Percentiles rank a stretch among this genome's conserved stretches.
These are phyloP conservation scores for Solanum boliviense DNA, from an alignment of 257 asterid species.

Conservation along the genomic window DNA sequence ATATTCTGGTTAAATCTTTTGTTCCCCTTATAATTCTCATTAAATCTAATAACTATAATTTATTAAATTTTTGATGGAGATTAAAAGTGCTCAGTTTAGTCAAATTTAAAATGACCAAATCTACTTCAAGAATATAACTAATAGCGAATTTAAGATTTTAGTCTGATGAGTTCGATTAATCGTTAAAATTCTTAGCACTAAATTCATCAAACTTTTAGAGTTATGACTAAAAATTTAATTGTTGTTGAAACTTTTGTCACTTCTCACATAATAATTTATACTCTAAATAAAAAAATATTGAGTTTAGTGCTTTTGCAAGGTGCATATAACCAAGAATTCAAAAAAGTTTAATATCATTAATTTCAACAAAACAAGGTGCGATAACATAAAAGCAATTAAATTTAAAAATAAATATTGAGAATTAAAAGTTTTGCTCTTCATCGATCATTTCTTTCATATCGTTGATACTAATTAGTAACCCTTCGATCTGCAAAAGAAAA, in stretches of 20 bases:
- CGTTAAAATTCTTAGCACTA: not conserved
- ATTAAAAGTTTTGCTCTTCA: not conserved
- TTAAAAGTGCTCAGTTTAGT: too few relatives aligned
- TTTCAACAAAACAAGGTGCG: not conserved
- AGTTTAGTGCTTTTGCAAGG: not conserved
- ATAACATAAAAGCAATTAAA: not conserved
- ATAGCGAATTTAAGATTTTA: too few relatives aligned
- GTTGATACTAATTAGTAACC: not conserved
- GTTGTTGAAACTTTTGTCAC: not conserved
- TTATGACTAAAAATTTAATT: not conserved
- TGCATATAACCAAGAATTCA: not conserved
- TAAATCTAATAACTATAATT: too few relatives aligned
- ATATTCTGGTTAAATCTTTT: not conserved
- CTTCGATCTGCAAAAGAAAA: not conserved
- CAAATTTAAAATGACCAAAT: not conserved
- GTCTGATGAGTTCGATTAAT: not conserved
- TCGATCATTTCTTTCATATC: not conserved
- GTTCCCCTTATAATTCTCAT: not conserved
- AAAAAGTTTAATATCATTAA: not conserved
- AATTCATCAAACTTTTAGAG: too few relatives aligned
- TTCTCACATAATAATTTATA: not conserved
- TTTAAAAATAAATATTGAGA: not conserved
- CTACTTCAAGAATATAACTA: not conserved
- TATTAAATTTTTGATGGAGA: rapidly evolving
- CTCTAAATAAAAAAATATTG: too few relatives aligned